These are phyloP conservation scores for Elaphomyces granulatus DNA, from an alignment of 495 filamentous ascomycete genomes.

Conservation along the genomic window DNA sequence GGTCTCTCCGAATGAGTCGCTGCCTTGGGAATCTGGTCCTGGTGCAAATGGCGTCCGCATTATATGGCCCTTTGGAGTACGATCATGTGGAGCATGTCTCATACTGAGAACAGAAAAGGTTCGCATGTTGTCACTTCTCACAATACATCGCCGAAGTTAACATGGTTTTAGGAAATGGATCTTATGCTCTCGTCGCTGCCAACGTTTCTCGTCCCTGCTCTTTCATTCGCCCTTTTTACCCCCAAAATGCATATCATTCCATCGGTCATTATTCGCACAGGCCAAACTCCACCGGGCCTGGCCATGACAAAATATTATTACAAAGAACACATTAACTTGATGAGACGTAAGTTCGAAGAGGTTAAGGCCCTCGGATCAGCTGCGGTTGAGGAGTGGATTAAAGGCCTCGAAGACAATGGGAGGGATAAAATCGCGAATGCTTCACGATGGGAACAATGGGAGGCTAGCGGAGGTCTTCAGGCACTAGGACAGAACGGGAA, in stretches of 20 bases:
- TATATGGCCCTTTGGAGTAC: constrained; percentile 52
- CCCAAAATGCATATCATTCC: constrained; percentile 40
- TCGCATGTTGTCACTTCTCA: constrained; percentile 10
- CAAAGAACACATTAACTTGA: constrained; percentile 38
- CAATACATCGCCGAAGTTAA: constrained; percentile 1
- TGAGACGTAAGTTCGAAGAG: constrained; percentile 41
- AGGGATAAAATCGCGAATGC: constrained; percentile 39
- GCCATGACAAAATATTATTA: constrained; percentile 48
- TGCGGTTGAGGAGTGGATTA: constrained; percentile 57
- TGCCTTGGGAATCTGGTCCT: constrained; percentile 37
- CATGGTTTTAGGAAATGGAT: constrained; percentile 44
- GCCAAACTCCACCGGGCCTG: constrained; percentile 27
- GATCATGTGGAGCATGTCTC: constrained; percentile 50
- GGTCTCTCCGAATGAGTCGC: constrained; percentile 10
- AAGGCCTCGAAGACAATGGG: constrained; percentile 49
- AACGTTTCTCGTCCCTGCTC: constrained; percentile 40
- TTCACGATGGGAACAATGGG: constrained; percentile 58
- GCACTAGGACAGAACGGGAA: no score
- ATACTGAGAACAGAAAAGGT: constrained; percentile 44
- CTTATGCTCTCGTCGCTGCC: constrained; percentile 46
- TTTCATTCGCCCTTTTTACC: constrained; percentile 52
- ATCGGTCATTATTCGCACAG: constrained; percentile 33
- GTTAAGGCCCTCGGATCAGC: constrained; percentile 45
- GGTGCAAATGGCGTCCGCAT: constrained; percentile 35
- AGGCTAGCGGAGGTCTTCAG: constrained; percentile 34